Evolutionary conservation across 306 rosid genomes (phyloP), one percentile per base, ranked within the genome.

Genomic region (Fagus sylvatica): DNA sequence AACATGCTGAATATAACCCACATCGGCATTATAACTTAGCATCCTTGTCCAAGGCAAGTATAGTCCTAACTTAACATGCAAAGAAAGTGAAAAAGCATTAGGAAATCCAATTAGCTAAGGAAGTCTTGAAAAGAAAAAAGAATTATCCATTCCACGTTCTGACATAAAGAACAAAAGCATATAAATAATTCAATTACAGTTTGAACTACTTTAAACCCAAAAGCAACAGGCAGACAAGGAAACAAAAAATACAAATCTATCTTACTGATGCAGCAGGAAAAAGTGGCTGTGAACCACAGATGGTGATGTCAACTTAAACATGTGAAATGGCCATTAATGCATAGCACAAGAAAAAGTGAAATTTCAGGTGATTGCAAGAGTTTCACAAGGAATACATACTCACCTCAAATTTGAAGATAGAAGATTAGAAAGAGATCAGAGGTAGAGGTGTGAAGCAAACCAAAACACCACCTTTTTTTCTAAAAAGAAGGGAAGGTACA

Each of bases 381-480:
- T 43, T 2, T 82, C 59, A 17, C 84, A 41, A 61, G 79, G 61
- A 37, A 60, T 42, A 34, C n/a, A 64, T 17, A 34, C 71, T 59
- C 53, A 42, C 33, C 17, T 43, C 51, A 43, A 43, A 43, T 9
- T 61, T 41, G 11, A 43, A 69, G 70, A 65, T 3, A 65, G 71
- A 65, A 65, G 32, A 39, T 65, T n/a, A 65, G 49, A 65, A 39
- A 65, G 53, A 51, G 17, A 36, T 56, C 17, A 13, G 30, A 9
- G 60, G 62, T 10, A 54, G 56, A 9, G 54, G 53, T 43, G 13
- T 13, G 76, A 41, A 51, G 42, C 71, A 46, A 39, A 36, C 41
- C 39, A 46, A 46, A 10, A 3, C 11, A 48, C 41, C 65, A 32
- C 55, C 51, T 11, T 22, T 53, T 11, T 22, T 53, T 71, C 72